Conservation (phyloP, 495 filamentous ascomycete species). For the Daldinia caldariorum region DNA sequence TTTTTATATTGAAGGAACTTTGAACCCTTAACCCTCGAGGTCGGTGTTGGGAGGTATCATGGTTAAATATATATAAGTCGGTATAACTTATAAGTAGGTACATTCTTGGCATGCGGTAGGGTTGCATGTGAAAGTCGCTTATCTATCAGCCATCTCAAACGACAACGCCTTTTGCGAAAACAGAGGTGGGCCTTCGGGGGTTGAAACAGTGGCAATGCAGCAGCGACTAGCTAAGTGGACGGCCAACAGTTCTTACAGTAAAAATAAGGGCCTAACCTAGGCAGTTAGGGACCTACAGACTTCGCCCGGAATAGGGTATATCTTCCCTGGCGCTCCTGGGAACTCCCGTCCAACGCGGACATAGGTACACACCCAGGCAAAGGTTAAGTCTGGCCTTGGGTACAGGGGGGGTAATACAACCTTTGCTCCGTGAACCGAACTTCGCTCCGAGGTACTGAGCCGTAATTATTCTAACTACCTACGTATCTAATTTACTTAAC, state of each 20-base stretch:
- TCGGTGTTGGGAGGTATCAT: not conserved
- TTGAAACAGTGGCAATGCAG: conserved; percentile 17
- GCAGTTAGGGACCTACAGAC: not conserved
- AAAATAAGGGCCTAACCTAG: not conserved
- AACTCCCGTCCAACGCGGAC: not conserved
- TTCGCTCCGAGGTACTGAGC: conserved; percentile 21
- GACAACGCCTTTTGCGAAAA: conserved; percentile 14
- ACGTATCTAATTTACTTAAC: not conserved
- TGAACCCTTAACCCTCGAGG: not conserved
- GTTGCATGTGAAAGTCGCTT: conserved; percentile 43
- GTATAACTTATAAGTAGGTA: no score
- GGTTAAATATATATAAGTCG: not conserved
- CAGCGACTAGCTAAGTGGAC: conserved; percentile 4
- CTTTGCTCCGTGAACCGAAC: conserved; percentile 8
- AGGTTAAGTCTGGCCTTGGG: conserved; percentile 8
- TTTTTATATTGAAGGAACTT: no score
- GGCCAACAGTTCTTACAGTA: no score
- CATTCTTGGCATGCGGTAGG: conserved; percentile 7
- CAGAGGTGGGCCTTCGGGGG: conserved; percentile 28
- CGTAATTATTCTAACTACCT: not conserved
- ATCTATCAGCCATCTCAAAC: conserved; percentile 17
- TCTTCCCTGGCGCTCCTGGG: not conserved
- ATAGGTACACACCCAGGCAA: not conserved
- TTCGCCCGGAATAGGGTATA: not conserved
- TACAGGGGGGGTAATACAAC: conserved; percentile 5